Evolutionary conservation across 176 grass and related monocot species (phyloP).

Genomic region (Carex pumila): DNA sequence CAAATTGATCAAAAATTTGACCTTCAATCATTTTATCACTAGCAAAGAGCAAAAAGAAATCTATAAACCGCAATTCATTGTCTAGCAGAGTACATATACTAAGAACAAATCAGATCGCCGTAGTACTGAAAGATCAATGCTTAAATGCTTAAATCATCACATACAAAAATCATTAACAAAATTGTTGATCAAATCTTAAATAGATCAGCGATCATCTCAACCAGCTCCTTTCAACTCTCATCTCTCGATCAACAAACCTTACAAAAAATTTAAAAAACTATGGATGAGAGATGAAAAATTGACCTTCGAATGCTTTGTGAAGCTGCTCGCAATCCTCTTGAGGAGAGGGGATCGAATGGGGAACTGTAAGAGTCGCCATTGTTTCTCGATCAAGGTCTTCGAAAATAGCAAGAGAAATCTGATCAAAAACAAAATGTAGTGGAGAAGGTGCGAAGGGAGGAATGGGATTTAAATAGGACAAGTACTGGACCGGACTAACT

Average conservation of each 20-base stretch:
- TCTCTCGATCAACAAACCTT: no score
- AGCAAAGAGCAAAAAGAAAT: not conserved
- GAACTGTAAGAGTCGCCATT: conserved; percentile 76
- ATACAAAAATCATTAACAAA: not conserved
- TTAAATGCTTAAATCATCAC: not conserved
- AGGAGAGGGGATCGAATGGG: conserved; percentile 38
- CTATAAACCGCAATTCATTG: not conserved
- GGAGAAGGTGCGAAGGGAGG: not conserved
- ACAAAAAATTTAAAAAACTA: not conserved
- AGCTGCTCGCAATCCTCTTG: conserved; percentile 76
- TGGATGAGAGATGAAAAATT: not conserved
- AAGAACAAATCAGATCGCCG: not conserved
- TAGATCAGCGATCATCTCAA: not conserved
- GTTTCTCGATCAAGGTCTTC: not conserved
- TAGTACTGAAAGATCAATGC: not conserved
- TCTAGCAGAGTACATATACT: not conserved
- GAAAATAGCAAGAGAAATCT: not conserved
- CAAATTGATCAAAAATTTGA: no score
- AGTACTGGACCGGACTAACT: not conserved
- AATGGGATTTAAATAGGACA: not conserved
- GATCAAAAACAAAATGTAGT: not conserved
- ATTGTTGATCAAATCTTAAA: not conserved
- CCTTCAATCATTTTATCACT: not conserved
- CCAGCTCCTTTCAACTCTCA: not conserved
- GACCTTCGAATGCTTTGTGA: conserved; percentile 84